phyloP scores from a whole-genome alignment of 2,329 filamentous ascomycete genomes.

The Karstenula rhodostoma region DNA sequence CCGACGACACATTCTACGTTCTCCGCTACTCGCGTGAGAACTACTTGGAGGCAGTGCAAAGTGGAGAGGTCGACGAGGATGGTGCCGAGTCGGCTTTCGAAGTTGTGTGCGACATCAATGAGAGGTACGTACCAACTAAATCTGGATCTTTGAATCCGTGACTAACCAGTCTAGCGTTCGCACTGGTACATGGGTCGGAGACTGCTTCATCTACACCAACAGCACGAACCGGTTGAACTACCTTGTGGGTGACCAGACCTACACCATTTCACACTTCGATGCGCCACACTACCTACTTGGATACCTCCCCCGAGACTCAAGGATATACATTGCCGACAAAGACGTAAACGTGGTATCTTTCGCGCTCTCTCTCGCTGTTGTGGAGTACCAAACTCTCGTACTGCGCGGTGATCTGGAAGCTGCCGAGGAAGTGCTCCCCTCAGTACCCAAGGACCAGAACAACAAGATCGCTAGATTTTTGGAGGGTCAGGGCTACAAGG shows the following conservation, averaged over 20 bases:
- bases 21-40: conserved; percentile 89
- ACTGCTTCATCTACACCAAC: conserved; percentile 99
- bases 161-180: conserved; percentile 68
- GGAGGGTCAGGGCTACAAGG: conserved; percentile 96
- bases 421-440: conserved; percentile 82
- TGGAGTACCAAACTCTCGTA: conserved; percentile 97
- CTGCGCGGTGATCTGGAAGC: conserved; percentile 92
- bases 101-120: conserved; percentile 93
- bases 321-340: conserved; percentile 94
- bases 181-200: conserved; percentile 96
- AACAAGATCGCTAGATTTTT: conserved; percentile 98
- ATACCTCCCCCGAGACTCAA: conserved; percentile 93
- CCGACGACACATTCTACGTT: conserved; percentile 95
- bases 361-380: conserved; percentile 85
- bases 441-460: conserved; percentile 89
- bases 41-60: conserved; percentile 83
- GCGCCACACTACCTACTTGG: conserved; percentile 93
- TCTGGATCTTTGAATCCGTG: background rate
- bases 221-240: conserved; percentile 96
- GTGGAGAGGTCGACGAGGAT: conserved; percentile 84
- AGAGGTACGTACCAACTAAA: conserved; percentile 67
- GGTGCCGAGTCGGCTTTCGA: conserved; percentile 97
- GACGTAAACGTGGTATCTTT: conserved; percentile 93
- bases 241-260: conserved; percentile 95
- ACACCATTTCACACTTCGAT: conserved; percentile 97